phyloP scores from a whole-genome alignment of 306 rosid genomes.

The Vigna radiata region DNA sequence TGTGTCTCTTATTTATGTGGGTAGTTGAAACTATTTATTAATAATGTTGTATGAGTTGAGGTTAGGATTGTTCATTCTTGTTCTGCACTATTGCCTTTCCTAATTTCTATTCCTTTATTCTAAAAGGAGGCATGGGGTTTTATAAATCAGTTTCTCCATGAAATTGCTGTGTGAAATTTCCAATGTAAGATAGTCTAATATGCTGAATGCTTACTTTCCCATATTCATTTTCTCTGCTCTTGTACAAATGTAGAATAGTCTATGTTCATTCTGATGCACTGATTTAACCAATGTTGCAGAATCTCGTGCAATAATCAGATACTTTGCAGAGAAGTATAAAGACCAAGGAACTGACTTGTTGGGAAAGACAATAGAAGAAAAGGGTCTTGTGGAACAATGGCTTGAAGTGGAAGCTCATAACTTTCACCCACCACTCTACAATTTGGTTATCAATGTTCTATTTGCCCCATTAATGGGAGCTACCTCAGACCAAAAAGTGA shows the following conservation, averaged over 20 bases:
- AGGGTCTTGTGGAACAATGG: slow-evolving; percentile 65
- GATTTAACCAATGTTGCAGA: slow-evolving; percentile 43
- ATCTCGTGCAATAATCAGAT: slow-evolving; percentile 60
- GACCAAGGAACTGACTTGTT: slow-evolving; percentile 55
- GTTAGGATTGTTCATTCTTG: not conserved
- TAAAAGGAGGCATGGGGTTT: not conserved
- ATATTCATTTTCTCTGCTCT: too few species aligned
- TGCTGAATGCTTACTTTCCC: not conserved
- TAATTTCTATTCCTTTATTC: not conserved
- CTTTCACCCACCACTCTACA: slow-evolving; percentile 47
- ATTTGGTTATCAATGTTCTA: slow-evolving; percentile 45
- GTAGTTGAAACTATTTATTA: not conserved
- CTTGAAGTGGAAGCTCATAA: slow-evolving; percentile 60
- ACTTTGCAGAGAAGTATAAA: slow-evolving; percentile 57
- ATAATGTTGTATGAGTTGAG: not conserved
- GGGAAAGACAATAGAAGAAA: slow-evolving; percentile 56
- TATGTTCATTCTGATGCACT: not conserved
- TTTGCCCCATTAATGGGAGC: slow-evolving; percentile 43
- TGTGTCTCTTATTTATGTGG: not conserved
- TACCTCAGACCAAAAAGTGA: slow-evolving; percentile 48
- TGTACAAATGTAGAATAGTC: not conserved
- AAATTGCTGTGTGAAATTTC: not conserved
- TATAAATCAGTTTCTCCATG: not conserved
- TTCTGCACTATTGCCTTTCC: not conserved
- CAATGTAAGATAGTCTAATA: not conserved